Evolutionary conservation across 2,329 filamentous ascomycete genomes (phyloP), one percentile per base, ranked within the genome.

Genomic region (Alternaria metachromatica): DNA sequence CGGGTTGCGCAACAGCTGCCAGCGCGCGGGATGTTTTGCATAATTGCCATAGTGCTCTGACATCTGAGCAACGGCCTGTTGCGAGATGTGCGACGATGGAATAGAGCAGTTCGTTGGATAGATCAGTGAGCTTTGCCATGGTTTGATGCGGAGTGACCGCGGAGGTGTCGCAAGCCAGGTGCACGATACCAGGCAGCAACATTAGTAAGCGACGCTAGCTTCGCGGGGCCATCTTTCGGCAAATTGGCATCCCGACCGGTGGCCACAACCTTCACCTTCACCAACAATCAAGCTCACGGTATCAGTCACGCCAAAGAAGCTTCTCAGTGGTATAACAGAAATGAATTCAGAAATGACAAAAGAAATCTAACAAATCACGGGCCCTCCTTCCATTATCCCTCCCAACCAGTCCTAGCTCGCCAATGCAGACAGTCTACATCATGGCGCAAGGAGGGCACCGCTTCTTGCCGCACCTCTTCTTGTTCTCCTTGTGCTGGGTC

Each of bases 61-160:
- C 45, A 30, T 60, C 45, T 11, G 33, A 20, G 3, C 23, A 26
- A 45, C 12, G 11, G 1, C 46, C 28, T 5, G 58, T 61, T 23
- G 41, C 50, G 12, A 67, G 55, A 51, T 60, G 49, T 1, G 44
- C 55, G 45, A 48, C 30, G 7, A 62, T 50, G 20, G 26, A 33
- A n/a, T 64, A 46, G 18, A 67, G 54, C 3, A 67, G 12, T 51
- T 67, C 62, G 25, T 46, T 59, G 20, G 64, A 55, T 4, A 67
- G 55, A 26, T 55, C 53, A 6, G 33, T 50, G 53, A 65, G 48
- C 28, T 54, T 55, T 11, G 46, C 43, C 62, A 64, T 64, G 6
- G 6, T 54, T 20, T 9, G 11, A 23, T 50, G 43, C 26, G 26
- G 18, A 33, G 11, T 21, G 37, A 41, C 37, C 37, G 37, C 37